Base-by-base conservation (phyloP, 2,329 filamentous ascomycete species). In the Aspergillus sp. region DNA sequence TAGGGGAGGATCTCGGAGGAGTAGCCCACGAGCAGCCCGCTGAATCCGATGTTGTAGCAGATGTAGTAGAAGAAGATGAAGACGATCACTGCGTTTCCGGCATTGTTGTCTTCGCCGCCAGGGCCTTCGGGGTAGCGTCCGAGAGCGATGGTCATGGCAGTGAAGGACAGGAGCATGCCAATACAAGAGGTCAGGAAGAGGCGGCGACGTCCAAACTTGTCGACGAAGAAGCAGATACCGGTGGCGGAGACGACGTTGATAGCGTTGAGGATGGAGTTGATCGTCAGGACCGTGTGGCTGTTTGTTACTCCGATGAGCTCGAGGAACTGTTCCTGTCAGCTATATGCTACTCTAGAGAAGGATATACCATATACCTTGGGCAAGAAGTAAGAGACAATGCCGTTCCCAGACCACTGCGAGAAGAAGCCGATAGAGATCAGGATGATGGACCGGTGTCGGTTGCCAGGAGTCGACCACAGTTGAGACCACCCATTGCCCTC, bases 381-480 rank as follows among this genome's bases (percentile, higher is more conserved):
- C 39, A 79, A 65, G 56, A 77, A 78, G 63, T 78, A 78, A 0
- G 68, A 72, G 15, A 79, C 68, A 0, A 79, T 60, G 0, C 70
- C 73, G 60, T 84, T 84, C 35, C 83, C 83, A 54, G 78, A 82
- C 81, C 81, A 85, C 61, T 86, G 84, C 8, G 79, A 80, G 73
- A 85, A 85, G 61, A 84, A 73, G 57, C 82, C 83, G 9, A 82
- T 74, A 23, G 77, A 75, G 47, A 84, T 69, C 15, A 81, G 71
- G 56, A 86, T 83, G 50, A 83, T 67, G 23, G 84, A 73, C 23
- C 84, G 76, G 63, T 80, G 79, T 40, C 83, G 77, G 68, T 85
- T 86, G 35, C 81, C 83, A 21, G 75, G 75, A 6, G 75, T 77
- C 66, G 78, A 69, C 39, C 83, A 58, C 37, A 64, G 60, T 33